Base-by-base conservation (phyloP, 805 yeast genomes). In the Lachancea dasiensis region DNA sequence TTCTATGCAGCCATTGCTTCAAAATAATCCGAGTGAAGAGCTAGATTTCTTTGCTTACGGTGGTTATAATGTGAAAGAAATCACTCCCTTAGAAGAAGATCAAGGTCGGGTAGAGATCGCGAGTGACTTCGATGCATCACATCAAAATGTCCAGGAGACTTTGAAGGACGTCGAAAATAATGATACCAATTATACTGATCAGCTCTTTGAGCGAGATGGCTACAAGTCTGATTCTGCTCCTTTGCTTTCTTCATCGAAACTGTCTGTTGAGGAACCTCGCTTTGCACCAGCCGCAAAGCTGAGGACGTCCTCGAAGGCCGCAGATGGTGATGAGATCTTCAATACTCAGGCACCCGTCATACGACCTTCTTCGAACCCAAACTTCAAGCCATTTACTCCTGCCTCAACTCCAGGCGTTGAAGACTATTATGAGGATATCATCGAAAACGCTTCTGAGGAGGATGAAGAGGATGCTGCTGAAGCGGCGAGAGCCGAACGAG, bases 391-490 rank as follows among this genome's bases (percentile, higher is more conserved):
- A 11, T 51, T 43, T 25, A 45, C 51, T 23, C 46, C 51, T 8
- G 31, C 44, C 20, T 25, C 39, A 7, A 34, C 33, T 5, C 43
- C 47, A 17, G 51, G 50, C 14, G 58, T 54, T 26, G 62, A 52
- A 11, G 79, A 73, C 2, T 75, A 68, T 13, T 74, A 68, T 14
- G 74, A 69, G 22, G 74, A 69, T 28, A 64, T 64, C 29, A 64
- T 60, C n/a, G 68, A 61, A 29, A 66, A 64, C 18, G 73, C 65
- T 15, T 68, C 69, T 17, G 68, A 63, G 13, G 69, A 66, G 15
- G 64, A 60, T 25, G 49, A 49, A n/a, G 48, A 49, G 18, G 48
- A 53, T 38, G 31, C 17, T 11, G 11, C 31, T 14, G 57, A 54
- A 28, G 57, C 54, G 34, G 45, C 13, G 23, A 35, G 18, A 24